These are phyloP conservation scores for Pythium rishiriense DNA, from an alignment of 352 stramenopile species.

Conservation along the genomic window DNA sequence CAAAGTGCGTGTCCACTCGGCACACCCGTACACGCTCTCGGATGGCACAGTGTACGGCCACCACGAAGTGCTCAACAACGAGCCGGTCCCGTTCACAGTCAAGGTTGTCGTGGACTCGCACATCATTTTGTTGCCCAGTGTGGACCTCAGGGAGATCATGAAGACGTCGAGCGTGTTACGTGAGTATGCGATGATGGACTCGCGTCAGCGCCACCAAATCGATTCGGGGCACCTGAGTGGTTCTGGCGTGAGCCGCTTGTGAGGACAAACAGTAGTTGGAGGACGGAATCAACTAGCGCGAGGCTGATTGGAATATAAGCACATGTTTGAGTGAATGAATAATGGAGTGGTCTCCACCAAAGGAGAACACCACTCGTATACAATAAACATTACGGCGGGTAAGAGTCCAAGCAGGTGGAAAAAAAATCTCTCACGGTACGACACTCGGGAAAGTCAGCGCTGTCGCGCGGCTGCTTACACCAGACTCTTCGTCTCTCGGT, in stretches of 20 bases:
- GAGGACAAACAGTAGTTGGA: neutral
- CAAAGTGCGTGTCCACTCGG: conserved; percentile 62
- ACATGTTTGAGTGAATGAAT: neutral
- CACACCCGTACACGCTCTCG: conserved; percentile 54
- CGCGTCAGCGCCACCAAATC: conserved; percentile 10
- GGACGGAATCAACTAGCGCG: neutral
- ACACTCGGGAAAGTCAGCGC: neutral
- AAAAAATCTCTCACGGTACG: neutral
- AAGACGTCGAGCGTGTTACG: conserved; percentile 34
- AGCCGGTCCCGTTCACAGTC: conserved; percentile 75
- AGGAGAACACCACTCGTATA: conserved; percentile 17
- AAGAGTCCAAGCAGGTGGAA: neutral
- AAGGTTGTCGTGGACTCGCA: conserved; percentile 52
- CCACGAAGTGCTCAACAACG: conserved; percentile 63
- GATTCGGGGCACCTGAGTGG: neutral
- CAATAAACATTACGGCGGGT: conserved; percentile 26
- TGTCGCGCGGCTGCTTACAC: conserved; percentile 24
- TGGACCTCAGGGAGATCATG: conserved; percentile 59
- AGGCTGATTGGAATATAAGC: neutral
- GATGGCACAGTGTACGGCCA: conserved; percentile 64
- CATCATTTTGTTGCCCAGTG: conserved; percentile 61
- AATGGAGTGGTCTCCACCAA: conserved; percentile 4
- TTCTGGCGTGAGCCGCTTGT: conserved; percentile 20
- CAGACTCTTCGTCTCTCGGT: conserved; percentile 30
- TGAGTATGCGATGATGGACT: conserved; percentile 20